Base-by-base conservation (phyloP, 2,329 filamentous ascomycete species). In the Venturia carpophila region DNA sequence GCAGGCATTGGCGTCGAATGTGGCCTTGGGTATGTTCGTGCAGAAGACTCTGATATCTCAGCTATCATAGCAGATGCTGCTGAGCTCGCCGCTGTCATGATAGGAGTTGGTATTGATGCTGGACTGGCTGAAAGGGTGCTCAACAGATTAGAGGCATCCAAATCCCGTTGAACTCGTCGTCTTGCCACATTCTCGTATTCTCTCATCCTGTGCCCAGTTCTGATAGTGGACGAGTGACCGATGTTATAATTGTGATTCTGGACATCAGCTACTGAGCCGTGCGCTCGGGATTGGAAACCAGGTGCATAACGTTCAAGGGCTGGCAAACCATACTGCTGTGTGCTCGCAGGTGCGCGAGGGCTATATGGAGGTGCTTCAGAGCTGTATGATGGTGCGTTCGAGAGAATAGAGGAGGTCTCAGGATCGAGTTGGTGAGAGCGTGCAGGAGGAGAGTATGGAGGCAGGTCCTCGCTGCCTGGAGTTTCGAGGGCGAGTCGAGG, bases 351-450 rank as follows among this genome's bases (percentile, higher is more conserved):
- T 17, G 62, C 61, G 42, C 21, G 84, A 85, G 71, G 85, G 21
- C 39, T 83, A 71, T 88, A 87, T 0, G 85, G 85, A 5, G 87
- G 87, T 1, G 80, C 83, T 64, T 87, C 85, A 64, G 86, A 89
- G 67, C 83, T 69, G 73, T 89, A 89, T 11, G 87, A 89, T 49
- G 87, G 87, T n/a, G 86, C 86, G 9, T 82, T 82, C 21, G 86
- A 89, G 69, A 79, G 84, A 67, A 89, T 83, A 11, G 87, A 89
- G 7, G 83, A 81, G 27, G 86, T 87, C 70, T 89, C 87, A 66
- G 87, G 84, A 72, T 89, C 86, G 42, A 42, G 45, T 60, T 19
- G 56, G 49, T 67, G 39, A 47, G 67, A 68, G 15, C 67, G 69
- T 15, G 63, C 60, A 6, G 60, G 60, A 39, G 61, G 63, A 27